A percentile compares a stretch with the other conserved stretches of the same genome.
Evolutionary conservation across 805 yeast species (phyloP).

Genomic region (Teunomyces stri): DNA sequence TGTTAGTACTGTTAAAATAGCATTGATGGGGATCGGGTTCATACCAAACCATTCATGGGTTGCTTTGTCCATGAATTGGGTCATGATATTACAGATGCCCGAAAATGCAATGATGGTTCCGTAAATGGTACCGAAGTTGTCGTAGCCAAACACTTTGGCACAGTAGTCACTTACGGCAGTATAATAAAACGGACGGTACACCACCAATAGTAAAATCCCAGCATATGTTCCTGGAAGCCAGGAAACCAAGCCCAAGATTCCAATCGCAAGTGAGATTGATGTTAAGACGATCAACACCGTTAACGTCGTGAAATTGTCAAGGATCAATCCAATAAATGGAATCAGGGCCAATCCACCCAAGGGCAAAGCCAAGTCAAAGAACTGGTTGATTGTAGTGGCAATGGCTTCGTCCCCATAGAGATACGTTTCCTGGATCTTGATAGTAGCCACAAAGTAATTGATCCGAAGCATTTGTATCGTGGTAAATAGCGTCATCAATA

Average conservation of each 20-base stretch:
- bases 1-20: constrained; percentile 52
- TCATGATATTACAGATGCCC: constrained; percentile 76
- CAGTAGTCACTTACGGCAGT: constrained; percentile 90
- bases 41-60: constrained; percentile 67
- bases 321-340: constrained; percentile 77
- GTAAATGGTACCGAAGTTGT: constrained; percentile 87
- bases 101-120: constrained; percentile 82
- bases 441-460: constrained; percentile 89
- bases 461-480: constrained; percentile 87
- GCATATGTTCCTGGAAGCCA: constrained; percentile 54
- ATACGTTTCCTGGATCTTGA: constrained; percentile 76
- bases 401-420: constrained; percentile 52
- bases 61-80: constrained; percentile 61
- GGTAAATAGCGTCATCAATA: constrained; percentile 73
- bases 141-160: constrained; percentile 91
- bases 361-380: constrained; percentile 85
- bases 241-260: constrained; percentile 66
- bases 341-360: constrained; percentile 84
- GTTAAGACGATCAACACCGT: constrained; percentile 54
- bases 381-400: constrained; percentile 51
- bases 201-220: constrained; percentile 71
- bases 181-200: constrained; percentile 88
- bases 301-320: constrained; percentile 71
- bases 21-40: constrained; percentile 81
- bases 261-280: constrained; percentile 57